These are phyloP conservation scores for Misopates orontium DNA, from an alignment of 257 asterid species.

Conservation along the genomic window DNA sequence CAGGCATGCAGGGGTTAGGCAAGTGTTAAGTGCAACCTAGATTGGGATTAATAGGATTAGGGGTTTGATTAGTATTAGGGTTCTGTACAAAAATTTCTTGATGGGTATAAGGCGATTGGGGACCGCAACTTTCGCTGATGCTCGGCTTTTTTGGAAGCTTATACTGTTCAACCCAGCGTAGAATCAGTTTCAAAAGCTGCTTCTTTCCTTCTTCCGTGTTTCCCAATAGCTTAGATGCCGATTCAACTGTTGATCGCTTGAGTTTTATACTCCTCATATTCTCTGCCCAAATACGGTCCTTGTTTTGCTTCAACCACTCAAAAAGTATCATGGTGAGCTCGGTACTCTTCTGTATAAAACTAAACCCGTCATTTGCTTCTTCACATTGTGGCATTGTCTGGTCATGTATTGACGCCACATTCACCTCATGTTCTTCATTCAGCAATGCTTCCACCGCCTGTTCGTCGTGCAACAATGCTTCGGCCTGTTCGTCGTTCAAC, in stretches of 20 bases:
- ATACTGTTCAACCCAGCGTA: conserved; percentile 78
- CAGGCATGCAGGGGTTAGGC: conserved; percentile 31
- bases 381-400: too few species aligned
- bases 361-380: conserved; percentile 28
- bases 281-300: conserved; percentile 68
- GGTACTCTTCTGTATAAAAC: conserved; percentile 51
- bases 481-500: conserved; percentile 18
- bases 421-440: too few species aligned
- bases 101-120: conserved; percentile 26
- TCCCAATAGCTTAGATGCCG: conserved; percentile 73
- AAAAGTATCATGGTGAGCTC: conserved; percentile 70
- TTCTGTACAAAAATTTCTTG: not conserved
- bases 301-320: conserved; percentile 87
- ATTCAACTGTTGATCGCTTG: conserved; percentile 74
- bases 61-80: not conserved
- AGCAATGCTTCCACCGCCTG: too few species aligned
- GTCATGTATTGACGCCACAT: too few species aligned
- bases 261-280: conserved; percentile 83
- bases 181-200: conserved; percentile 68
- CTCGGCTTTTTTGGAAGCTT: conserved; percentile 66
- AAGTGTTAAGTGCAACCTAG: conserved; percentile 26
- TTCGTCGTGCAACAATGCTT: not conserved
- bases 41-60: too few species aligned
- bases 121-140: conserved; percentile 29
- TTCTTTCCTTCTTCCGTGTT: conserved; percentile 66